Evolutionary conservation across 169 alveolate genomes (phyloP), one percentile per base, ranked within the genome.

Genomic region (Cryptosporidium ubiquitum): DNA sequence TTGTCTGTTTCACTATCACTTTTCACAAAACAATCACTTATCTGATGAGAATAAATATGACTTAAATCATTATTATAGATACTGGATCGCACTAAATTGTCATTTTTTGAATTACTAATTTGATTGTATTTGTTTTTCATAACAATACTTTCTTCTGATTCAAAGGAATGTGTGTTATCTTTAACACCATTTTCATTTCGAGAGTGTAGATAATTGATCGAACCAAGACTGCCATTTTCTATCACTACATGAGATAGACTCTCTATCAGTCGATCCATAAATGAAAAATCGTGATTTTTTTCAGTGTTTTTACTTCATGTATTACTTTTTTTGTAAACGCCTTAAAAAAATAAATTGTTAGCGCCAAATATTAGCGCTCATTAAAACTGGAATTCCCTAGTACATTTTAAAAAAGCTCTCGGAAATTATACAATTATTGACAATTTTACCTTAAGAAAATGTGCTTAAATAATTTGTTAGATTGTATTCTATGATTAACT

Each of bases 191-290:
- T 40, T 33, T 69, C 42, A 26, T 3, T 39, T 9, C 20, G 39
- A 39, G 39, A 26, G 35, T n/a, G 31, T 12, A 52, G 42, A 73
- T 18, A 33, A 33, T 55, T 29, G 0, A 4, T 55, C 20, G 51
- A 33, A 3, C 68, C 23, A 61, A 57, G 42, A 23, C 69, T 73
- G 9, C 23, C 66, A n/a, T 47, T 26, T 52, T 64, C 18, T 40
- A 61, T 10, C 10, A 61, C 79, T 61, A 79, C 55, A 23, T 79
- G 89, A 61, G 89, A 58, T 26, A 79, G 73, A 37, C 89, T 79
- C 68, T 79, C 79, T 33, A 79, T 58, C 7, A 79, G 61, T 66
- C 79, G 58, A 18, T 79, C 89, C 89, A 79, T 79, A 26, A 61
- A 64, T 79, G 52, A 44, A 70, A 5, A 70, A 26, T n/a, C 29